phyloP scores from a whole-genome alignment of 148 eudicot genomes.

The Agrostemma githago region DNA sequence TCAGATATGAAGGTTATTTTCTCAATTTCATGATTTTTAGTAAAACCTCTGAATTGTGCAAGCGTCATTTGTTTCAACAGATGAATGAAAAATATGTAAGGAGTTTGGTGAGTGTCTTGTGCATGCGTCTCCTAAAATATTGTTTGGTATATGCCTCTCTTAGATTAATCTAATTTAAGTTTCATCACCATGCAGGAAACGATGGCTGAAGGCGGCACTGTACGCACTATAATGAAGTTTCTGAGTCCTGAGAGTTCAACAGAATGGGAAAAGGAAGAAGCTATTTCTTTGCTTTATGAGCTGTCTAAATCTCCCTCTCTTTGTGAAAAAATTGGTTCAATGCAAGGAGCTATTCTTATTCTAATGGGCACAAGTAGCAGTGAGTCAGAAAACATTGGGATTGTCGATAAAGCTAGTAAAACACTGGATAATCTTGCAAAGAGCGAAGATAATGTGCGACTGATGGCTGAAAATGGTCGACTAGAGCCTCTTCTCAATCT shows the following conservation, averaged over 20 bases:
- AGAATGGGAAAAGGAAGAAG: constrained; percentile 77
- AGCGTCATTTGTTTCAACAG: too few species aligned
- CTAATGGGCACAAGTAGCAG: constrained; percentile 86
- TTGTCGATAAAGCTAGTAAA: constrained; percentile 69
- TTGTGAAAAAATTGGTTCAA: constrained; percentile 76
- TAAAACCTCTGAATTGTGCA: not conserved
- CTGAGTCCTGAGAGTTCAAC: constrained; percentile 53
- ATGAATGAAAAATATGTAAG: too few species aligned
- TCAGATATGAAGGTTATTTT: constrained; percentile 63
- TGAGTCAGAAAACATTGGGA: constrained; percentile 58
- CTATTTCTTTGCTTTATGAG: constrained; percentile 68
- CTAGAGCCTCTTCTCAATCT: constrained; percentile 65
- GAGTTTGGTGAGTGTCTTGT: not conserved
- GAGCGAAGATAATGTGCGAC: constrained; percentile 70
- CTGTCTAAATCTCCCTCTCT: constrained; percentile 66
- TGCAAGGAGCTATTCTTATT: constrained; percentile 77
- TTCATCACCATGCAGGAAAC: constrained; percentile 44
- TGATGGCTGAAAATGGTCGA: constrained; percentile 89
- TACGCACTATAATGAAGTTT: constrained; percentile 74
- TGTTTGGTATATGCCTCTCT: not conserved
- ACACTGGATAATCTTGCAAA: constrained; percentile 68
- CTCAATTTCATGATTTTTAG: constrained; percentile 5
- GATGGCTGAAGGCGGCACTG: constrained; percentile 80
- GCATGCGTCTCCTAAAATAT: constrained; percentile 20
- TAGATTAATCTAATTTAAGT: constrained; percentile 22